A percentile compares a stretch with the other conserved stretches of the same genome.
phyloP scores from a whole-genome alignment of 176 grass and related monocot genomes.

The Poa annua region DNA sequence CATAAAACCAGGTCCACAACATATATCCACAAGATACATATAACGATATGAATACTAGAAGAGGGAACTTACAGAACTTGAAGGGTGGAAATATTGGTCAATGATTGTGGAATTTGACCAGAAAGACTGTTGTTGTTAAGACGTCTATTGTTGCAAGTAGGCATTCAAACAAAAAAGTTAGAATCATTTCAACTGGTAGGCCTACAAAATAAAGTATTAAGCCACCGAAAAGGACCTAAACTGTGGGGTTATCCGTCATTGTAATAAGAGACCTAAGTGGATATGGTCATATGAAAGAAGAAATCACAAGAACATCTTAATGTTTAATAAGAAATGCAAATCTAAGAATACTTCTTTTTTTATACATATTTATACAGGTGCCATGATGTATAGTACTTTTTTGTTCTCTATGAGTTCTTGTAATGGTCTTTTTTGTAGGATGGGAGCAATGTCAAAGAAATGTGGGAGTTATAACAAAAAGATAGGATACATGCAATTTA shows the following conservation, averaged over 20 bases:
- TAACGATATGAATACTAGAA: slow-evolving; percentile 18
- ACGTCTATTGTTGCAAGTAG: slow-evolving; percentile 66
- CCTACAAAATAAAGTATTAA: slow-evolving; percentile 18
- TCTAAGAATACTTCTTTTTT: neutral
- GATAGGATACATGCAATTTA: neutral
- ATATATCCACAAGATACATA: slow-evolving; percentile 9
- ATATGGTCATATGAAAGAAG: slow-evolving; percentile 8
- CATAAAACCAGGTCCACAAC: slow-evolving; percentile 22
- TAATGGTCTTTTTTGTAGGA: slow-evolving; percentile 1
- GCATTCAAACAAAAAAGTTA: slow-evolving; percentile 43
- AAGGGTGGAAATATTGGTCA: slow-evolving; percentile 58
- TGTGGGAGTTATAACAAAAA: neutral
- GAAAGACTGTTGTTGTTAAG: slow-evolving; percentile 84
- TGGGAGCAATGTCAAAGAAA: slow-evolving; percentile 11
- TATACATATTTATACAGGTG: slow-evolving; percentile 2
- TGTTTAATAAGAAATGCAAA: slow-evolving; percentile 30
- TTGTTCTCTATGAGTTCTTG: neutral
- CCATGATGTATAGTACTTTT: slow-evolving; percentile 5
- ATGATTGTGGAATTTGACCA: slow-evolving; percentile 58
- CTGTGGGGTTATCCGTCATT: neutral
- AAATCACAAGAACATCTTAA: slow-evolving; percentile 15
- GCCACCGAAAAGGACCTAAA: slow-evolving; percentile 11
- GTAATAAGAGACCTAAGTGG: neutral
- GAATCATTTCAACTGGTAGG: slow-evolving; percentile 36
- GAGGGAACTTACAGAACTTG: slow-evolving; percentile 86